Evolutionary conservation across 2,329 filamentous ascomycete genomes (phyloP).

Genomic region (Venturiaceae sp.): DNA sequence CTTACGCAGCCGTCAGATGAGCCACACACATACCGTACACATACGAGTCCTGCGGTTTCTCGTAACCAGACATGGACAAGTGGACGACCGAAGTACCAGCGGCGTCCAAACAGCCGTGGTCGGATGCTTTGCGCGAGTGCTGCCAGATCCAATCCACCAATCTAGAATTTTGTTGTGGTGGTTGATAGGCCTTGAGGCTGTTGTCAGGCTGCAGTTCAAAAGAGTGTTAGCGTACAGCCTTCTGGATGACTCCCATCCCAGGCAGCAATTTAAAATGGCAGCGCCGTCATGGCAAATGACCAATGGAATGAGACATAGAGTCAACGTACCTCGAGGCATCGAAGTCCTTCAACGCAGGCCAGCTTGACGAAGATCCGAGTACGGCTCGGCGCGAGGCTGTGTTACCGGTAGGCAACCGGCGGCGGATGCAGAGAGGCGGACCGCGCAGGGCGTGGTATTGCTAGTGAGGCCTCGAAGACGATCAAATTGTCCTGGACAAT

Average conservation of each 20-base stretch:
- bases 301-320: neutral
- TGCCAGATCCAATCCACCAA: neutral
- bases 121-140: neutral
- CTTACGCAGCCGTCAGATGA: slow-evolving; percentile 17
- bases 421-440: neutral
- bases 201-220: neutral
- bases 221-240: neutral
- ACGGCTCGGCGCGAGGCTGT: slow-evolving; percentile 1
- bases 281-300: neutral
- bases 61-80: slow-evolving; percentile 68
- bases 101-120: neutral
- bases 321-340: neutral
- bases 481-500: neutral
- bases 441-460: neutral
- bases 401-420: neutral
- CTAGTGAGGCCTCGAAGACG: neutral
- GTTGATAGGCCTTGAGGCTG: neutral
- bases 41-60: slow-evolving; percentile 64
- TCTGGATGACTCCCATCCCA: neutral
- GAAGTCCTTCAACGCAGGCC: neutral
- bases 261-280: neutral
- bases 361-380: neutral
- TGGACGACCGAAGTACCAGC: neutral
- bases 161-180: neutral
- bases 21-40: slow-evolving; percentile 63